A percentile compares a stretch with the other conserved stretches of the same genome.
These are phyloP conservation scores for Microdochium bolleyi DNA, from an alignment of 2,329 filamentous ascomycete species.

Conservation along the genomic window DNA sequence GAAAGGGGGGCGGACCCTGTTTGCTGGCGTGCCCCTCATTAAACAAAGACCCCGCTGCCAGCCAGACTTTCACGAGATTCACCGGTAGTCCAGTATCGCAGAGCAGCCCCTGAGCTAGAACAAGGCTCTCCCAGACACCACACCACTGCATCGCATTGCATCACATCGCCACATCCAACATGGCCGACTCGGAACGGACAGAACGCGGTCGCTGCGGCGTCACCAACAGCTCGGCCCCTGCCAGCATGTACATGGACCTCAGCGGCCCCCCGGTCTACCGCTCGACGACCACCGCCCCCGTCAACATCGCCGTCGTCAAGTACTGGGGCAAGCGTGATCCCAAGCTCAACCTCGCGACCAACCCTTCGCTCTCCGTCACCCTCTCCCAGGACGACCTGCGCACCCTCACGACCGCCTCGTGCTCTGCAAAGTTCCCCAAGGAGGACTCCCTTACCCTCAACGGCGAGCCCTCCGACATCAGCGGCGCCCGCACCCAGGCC, in stretches of 20 bases:
- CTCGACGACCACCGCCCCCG: constrained; percentile 90
- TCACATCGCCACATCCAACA: neutral
- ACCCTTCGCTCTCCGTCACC: constrained; percentile 94
- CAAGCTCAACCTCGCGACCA: constrained; percentile 92
- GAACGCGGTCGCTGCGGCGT: neutral
- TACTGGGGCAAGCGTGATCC: constrained; percentile 98
- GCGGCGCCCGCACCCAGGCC: constrained; percentile 83
- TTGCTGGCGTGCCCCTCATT: neutral
- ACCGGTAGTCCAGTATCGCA: neutral
- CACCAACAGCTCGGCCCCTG: neutral
- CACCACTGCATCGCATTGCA: neutral
- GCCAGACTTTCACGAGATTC: neutral
- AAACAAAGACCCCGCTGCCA: neutral
- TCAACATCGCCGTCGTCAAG: constrained; percentile 99
- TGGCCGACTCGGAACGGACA: neutral
- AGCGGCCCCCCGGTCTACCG: constrained; percentile 54
- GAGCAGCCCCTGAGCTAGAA: neutral
- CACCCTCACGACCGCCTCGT: constrained; percentile 92
- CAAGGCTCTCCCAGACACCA: neutral
- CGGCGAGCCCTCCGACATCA: constrained; percentile 72
- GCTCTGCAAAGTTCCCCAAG: constrained; percentile 61
- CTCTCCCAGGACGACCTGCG: constrained; percentile 90
- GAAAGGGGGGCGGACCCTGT: neutral
- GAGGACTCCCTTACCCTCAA: constrained; percentile 76
- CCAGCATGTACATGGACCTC: constrained; percentile 1